A percentile compares a stretch with the other conserved stretches of the same genome.
Conservation (phyloP, 352 stramenopile species). For the Phytophthora gonapodyides region DNA sequence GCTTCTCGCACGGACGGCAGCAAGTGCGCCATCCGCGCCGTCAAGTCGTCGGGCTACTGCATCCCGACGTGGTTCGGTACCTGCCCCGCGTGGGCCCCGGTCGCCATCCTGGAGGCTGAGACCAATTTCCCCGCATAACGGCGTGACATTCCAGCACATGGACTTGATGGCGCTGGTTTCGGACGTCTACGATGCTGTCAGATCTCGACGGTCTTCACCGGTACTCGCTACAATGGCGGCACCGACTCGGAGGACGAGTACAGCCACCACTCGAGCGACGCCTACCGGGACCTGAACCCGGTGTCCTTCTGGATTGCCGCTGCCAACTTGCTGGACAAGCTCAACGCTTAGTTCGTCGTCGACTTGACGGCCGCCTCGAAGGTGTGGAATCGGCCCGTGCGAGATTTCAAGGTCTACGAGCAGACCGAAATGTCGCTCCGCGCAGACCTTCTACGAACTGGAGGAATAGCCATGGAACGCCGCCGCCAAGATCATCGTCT, state of each 20-base stretch:
- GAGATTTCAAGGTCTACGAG: slow-evolving; percentile 50
- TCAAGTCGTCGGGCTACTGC: slow-evolving; percentile 40
- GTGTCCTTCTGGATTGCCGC: slow-evolving; percentile 52
- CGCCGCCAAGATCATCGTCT: slow-evolving; percentile 42
- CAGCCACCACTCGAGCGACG: slow-evolving; percentile 40
- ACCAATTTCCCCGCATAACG: slow-evolving; percentile 31
- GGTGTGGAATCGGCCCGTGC: slow-evolving; percentile 71
- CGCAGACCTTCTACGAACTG: slow-evolving; percentile 42
- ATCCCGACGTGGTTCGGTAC: slow-evolving; percentile 52
- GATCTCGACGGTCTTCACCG: too few relatives aligned
- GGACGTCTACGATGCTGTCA: slow-evolving; percentile 37
- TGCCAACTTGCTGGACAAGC: slow-evolving; percentile 46
- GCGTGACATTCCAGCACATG: background rate
- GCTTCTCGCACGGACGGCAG: slow-evolving; percentile 15
- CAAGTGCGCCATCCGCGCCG: slow-evolving; percentile 33
- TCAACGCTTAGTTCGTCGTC: too few relatives aligned
- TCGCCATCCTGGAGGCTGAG: slow-evolving; percentile 43
- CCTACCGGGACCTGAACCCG: slow-evolving; percentile 50
- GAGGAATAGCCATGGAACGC: slow-evolving; percentile 56
- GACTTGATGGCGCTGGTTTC: slow-evolving; percentile 17
- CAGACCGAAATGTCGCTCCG: slow-evolving; percentile 36
- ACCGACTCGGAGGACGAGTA: slow-evolving; percentile 40
- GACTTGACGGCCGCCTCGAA: too few relatives aligned
- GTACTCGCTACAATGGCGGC: slow-evolving; percentile 36
- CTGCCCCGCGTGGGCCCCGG: slow-evolving; percentile 47